Evolutionary conservation across 257 asterid genomes (phyloP), one percentile per base, ranked within the genome.

Genomic region (Solanum chaucha): DNA sequence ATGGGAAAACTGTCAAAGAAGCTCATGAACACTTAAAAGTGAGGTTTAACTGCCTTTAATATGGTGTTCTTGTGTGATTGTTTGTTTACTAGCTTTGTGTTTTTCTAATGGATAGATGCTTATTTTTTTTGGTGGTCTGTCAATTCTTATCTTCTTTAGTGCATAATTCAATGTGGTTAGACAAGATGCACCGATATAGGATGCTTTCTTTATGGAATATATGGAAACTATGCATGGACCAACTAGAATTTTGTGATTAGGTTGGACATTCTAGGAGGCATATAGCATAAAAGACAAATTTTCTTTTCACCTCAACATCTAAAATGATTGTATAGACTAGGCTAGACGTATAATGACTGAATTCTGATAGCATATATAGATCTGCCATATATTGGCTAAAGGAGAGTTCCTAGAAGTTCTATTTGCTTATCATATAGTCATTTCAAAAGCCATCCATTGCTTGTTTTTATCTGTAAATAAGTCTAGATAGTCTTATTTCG

Each of bases 21-120:
- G 99, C 99, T 89, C 99, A 97, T 28, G 99, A 97, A 86, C 99
- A 94, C 94, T 93, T 97, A 86, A 97, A 97, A 92, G 99, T 95
- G 93, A 86, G 92, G 82, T 73, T 12, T 73, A 36, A 73, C 82
- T 10, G 5, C 82, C 51, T 73, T 73, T 36, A 73, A 10, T 73
- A 36, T 36, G 51, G 19, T 80, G 85, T 59, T 89, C 40, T 80
- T 80, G 1, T 28, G 30, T 80, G 36, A 80, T 80, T 46, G 41
- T 80, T 80, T 80, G 17, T 19, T 72, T 46, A 2, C 26, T 38
- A 14, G 41, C 28, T 80, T 46, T 30, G 35, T 44, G 8, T 48
- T 28, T 51, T 46, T 81, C 11, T 17, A 81, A 48, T 28, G 67
- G 30, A 48, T 32, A 80, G 17, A 30, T 81, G 41, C 44, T 81